Evolutionary conservation across 163 green algal species (phyloP).

Genomic region (Chlamydomonas reinhardtii): DNA sequence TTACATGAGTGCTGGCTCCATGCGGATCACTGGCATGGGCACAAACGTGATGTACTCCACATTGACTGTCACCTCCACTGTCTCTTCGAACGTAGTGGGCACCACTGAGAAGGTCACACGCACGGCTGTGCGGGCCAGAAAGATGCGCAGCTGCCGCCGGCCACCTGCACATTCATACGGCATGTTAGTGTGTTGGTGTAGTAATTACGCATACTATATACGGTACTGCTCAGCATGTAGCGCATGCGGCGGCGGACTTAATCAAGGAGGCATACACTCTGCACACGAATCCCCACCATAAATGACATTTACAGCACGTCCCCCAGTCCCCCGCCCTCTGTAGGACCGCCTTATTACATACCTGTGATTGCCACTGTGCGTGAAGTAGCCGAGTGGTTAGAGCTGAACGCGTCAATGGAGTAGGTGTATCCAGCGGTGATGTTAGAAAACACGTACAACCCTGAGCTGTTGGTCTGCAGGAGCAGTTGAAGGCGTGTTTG

Average conservation of each 20-base stretch:
- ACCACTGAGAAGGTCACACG: conserved; percentile 17
- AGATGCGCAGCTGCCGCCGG: conserved; percentile 15
- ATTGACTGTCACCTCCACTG: neutral
- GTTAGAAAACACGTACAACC: neutral
- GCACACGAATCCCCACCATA: too few relatives aligned
- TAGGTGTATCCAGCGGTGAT: conserved; percentile 30
- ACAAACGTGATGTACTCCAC: conserved; percentile 28
- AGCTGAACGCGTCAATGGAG: conserved; percentile 14
- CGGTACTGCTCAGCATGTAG: too few relatives aligned
- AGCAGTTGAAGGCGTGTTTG: too few relatives aligned
- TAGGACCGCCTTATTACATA: neutral
- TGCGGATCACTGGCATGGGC: conserved; percentile 28
- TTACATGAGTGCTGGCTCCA: conserved; percentile 28
- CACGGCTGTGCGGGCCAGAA: conserved; percentile 17
- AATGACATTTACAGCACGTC: too few relatives aligned
- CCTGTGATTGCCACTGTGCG: conserved; percentile 23
- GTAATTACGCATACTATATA: too few relatives aligned
- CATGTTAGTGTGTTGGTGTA: neutral
- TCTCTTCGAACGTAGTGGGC: conserved; percentile 29
- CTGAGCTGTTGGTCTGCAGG: conserved; percentile 1
- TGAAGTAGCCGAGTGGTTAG: neutral
- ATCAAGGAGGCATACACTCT: too few relatives aligned
- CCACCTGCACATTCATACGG: neutral
- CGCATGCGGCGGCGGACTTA: too few relatives aligned
- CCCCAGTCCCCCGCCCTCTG: too few relatives aligned